A percentile compares a stretch with the other conserved stretches of the same genome.
Conservation (phyloP, 306 rosid genomes). For the Lupinus albus region DNA sequence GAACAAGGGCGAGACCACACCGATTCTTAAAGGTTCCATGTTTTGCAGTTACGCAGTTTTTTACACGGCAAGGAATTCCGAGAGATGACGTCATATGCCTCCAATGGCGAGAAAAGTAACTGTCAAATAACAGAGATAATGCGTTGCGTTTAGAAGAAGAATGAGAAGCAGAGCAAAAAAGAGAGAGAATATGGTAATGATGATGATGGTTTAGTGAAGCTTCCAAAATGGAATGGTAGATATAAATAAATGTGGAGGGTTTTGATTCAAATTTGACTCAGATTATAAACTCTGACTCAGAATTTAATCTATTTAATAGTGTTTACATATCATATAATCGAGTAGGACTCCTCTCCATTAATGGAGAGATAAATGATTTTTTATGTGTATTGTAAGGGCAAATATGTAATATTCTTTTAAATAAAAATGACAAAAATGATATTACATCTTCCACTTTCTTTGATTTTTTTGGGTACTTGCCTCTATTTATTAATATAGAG, state of each 20-base stretch:
- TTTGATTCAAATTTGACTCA: neutral
- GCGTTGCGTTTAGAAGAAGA: neutral
- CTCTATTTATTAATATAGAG: too few species aligned
- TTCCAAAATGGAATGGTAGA: conserved; percentile 36
- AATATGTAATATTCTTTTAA: too few species aligned
- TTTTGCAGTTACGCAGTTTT: neutral
- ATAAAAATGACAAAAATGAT: too few species aligned
- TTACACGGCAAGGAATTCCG: conserved; percentile 48
- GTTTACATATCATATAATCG: neutral
- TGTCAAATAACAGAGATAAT: neutral
- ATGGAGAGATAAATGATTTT: too few species aligned
- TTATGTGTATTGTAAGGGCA: too few species aligned
- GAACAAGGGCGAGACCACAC: neutral
- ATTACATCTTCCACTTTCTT: too few species aligned
- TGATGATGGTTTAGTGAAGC: conserved; percentile 19
- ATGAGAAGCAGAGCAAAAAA: conserved; percentile 12
- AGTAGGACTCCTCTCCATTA: too few species aligned
- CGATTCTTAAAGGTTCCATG: conserved; percentile 10
- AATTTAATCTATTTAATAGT: neutral
- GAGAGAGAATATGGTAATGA: neutral
- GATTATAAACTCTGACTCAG: conserved; percentile 9
- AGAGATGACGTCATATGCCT: conserved; percentile 50
- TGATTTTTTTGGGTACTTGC: too few species aligned
- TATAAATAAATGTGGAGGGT: neutral
- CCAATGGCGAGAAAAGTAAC: conserved; percentile 29